Evolutionary conservation across 805 yeast species (phyloP).

Genomic region (Lipomyces sp.): DNA sequence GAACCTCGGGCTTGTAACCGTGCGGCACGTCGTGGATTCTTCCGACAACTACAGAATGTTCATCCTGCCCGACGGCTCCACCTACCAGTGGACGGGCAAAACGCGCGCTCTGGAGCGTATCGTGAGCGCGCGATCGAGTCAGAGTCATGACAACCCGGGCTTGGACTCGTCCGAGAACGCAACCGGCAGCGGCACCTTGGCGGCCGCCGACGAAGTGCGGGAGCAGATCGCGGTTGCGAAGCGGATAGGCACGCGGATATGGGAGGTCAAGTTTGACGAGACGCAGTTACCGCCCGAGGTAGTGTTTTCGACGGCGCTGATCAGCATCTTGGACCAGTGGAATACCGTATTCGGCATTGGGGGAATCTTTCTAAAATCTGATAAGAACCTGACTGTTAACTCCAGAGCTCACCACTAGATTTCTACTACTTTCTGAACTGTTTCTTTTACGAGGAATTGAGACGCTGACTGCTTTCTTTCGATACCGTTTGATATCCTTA

Average conservation of each 20-base stretch:
- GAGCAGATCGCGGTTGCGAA: constrained; percentile 59
- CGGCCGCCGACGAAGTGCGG: constrained; percentile 58
- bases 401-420: no score
- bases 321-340: constrained; percentile 66
- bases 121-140: constrained; percentile 17
- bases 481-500: no score
- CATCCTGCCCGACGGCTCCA: constrained; percentile 55
- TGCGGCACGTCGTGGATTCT: constrained; percentile 54
- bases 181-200: constrained; percentile 48
- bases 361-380: no score
- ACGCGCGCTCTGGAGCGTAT: constrained; percentile 59
- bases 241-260: constrained; percentile 54
- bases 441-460: no score
- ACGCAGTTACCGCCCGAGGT: constrained; percentile 54
- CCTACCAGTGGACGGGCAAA: constrained; percentile 63
- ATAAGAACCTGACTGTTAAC: no score
- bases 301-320: constrained; percentile 58
- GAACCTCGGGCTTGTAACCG: constrained; percentile 57
- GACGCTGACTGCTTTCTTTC: no score
- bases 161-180: neutral
- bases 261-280: constrained; percentile 54
- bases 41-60: constrained; percentile 59
- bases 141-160: constrained; percentile 48
- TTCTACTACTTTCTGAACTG: no score
- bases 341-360: constrained; percentile 48